Base-by-base conservation (phyloP, 192 early-diverging fungal species). In the Ambispora gerdemannii region DNA sequence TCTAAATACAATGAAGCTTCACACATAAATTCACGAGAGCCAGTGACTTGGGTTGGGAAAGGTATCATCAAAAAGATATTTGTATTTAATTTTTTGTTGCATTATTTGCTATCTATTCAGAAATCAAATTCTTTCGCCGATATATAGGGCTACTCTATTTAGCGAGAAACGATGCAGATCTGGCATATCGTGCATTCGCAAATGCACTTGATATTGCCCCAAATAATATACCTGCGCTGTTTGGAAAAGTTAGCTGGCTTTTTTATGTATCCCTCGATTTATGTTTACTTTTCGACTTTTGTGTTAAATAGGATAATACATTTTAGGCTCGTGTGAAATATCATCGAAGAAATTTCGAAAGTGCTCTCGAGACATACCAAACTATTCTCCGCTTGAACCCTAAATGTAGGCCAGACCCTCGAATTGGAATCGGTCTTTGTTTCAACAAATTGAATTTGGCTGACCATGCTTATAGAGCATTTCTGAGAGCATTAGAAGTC, bases 381-480 rank as follows among this genome's bases (percentile, higher is more conserved):
- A 84, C 81, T 51, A 84, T 92, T 13, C 81, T 95, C 3, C 79
- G 58, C 34, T 67, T 87, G 63, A 73, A 77, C 31, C 88, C 94
- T 1, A 72, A 81, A 3, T 75, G 83, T 17, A 76, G 77, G 67
- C 82, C 92, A 52, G 87, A 95, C 75, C 81, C 87, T 38, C 87
- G 95, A 28, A 77, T 95, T 25, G 87, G 91, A 22, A 94, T 98
- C 71, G 94, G 93, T 15, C 81, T 95, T 62, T 98, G 95, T 75
- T 92, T 87, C 76, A 81, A 88, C 66, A 86, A 86, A 50, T 81
- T 95, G 4, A 83, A 84, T 1, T 89, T 91, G 81, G 25, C 70
- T 22, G 80, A 76, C 15, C 79, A 90, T 50, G 92, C 95, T 11
- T 79, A 85, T n/a, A 53, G 61, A 3, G 90, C 93, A 1, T 90